These are phyloP conservation scores for Mucor ambiguus DNA, from an alignment of 371 early-diverging fungal genomes.

Conservation along the genomic window DNA sequence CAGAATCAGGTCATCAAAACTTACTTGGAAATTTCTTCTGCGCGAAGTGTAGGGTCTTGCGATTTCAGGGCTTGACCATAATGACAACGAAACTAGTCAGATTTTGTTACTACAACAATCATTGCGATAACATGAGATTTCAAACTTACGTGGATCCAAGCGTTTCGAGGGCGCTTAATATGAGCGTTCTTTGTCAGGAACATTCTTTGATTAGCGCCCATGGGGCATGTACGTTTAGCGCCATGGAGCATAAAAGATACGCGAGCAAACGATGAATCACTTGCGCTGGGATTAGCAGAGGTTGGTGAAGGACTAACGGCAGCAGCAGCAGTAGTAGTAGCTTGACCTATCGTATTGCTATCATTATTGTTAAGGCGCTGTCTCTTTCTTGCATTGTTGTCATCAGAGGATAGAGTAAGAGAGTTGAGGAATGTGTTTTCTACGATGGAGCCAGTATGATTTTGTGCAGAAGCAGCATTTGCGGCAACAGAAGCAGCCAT, in stretches of 20 bases:
- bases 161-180: constrained; percentile 42
- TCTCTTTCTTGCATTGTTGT: not conserved
- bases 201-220: constrained; percentile 23
- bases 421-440: constrained; percentile 25
- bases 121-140: not conserved
- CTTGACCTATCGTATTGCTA: not conserved
- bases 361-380: not conserved
- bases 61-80: constrained; percentile 37
- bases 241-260: not conserved
- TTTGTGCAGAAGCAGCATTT: constrained; percentile 11
- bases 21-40: constrained; percentile 45
- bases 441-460: constrained; percentile 16
- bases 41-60: constrained; percentile 36
- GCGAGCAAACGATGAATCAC: constrained; percentile 4
- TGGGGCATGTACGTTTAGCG: not conserved
- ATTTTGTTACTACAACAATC: not conserved
- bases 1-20: not conserved
- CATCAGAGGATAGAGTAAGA: constrained; percentile 5
- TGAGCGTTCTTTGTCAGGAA: constrained; percentile 39
- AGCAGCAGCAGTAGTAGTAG: not conserved
- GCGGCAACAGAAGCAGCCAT: constrained; percentile 15
- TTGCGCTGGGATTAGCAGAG: not conserved
- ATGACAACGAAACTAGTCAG: constrained; percentile 37
- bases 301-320: not conserved
- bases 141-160: constrained; percentile 38